Evolutionary conservation across 2,329 filamentous ascomycete species (phyloP).

Genomic region (Aspergillus bombycis): DNA sequence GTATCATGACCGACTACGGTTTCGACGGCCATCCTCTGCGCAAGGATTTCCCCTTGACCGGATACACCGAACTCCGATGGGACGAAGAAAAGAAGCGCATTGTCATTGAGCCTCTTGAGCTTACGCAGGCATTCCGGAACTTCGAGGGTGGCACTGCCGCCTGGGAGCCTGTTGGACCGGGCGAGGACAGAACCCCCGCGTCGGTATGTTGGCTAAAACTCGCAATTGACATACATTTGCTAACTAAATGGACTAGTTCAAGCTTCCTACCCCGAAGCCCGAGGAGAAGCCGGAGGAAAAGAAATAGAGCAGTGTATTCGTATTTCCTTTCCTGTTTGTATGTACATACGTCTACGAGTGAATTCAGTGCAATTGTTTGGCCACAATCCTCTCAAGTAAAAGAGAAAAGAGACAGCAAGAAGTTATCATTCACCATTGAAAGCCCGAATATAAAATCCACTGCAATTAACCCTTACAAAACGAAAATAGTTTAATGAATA

Average conservation of each 20-base stretch:
- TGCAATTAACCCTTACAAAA: neutral
- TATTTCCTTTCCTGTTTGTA: conserved; percentile 38
- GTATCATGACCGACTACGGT: conserved; percentile 99
- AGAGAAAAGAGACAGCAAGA: neutral
- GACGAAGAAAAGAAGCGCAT: conserved; percentile 99
- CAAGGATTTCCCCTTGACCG: conserved; percentile 97
- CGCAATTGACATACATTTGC: neutral
- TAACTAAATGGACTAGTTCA: conserved; percentile 63
- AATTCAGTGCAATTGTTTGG: conserved; percentile 23
- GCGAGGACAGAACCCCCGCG: conserved; percentile 78
- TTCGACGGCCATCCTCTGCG: conserved; percentile 97
- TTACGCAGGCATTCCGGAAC: conserved; percentile 98
- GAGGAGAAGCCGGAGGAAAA: conserved; percentile 90
- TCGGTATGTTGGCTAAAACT: conserved; percentile 49
- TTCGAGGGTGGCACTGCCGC: conserved; percentile 84
- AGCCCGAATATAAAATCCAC: neutral
- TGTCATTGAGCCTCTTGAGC: conserved; percentile 93
- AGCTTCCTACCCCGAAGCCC: conserved; percentile 91
- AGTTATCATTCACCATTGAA: neutral
- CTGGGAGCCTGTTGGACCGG: conserved; percentile 72
- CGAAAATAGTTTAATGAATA: neutral
- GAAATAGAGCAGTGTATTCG: conserved; percentile 67
- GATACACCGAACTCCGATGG: conserved; percentile 96
- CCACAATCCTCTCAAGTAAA: neutral
- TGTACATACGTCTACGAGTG: conserved; percentile 40